These are phyloP conservation scores for Mycena vulgaris DNA, from an alignment of 768 basidiomycete genomes.

Conservation along the genomic window DNA sequence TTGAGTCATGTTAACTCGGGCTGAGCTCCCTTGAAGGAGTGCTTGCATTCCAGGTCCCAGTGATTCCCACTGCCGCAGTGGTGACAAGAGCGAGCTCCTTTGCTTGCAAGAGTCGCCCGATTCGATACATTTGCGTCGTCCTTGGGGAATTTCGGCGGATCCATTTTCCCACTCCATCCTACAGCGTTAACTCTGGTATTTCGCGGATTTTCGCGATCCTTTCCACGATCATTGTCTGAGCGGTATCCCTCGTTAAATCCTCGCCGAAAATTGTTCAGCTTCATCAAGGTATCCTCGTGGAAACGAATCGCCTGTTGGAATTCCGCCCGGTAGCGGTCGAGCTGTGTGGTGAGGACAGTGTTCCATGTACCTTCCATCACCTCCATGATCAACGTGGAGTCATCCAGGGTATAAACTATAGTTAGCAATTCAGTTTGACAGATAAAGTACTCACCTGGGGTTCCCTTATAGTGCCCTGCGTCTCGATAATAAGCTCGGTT, in stretches of 20 bases:
- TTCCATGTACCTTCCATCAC: conserved; percentile 54
- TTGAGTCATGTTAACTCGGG: background rate
- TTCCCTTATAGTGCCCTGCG: conserved; percentile 39
- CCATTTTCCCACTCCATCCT: background rate
- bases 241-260: background rate
- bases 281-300: conserved; percentile 14
- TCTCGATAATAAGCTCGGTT: conserved; percentile 49
- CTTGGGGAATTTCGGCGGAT: background rate
- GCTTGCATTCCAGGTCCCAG: conserved; percentile 1
- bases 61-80: conserved; percentile 3
- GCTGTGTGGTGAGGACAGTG: conserved; percentile 30
- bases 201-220: background rate
- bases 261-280: background rate
- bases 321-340: background rate
- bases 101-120: background rate
- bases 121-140: background rate
- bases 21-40: background rate
- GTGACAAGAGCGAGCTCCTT: background rate
- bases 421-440: conserved; percentile 44
- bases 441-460: conserved; percentile 53
- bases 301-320: conserved; percentile 20
- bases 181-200: background rate
- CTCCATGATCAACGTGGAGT: conserved; percentile 51
- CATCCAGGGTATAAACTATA: conserved; percentile 25
- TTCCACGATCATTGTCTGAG: background rate